Evolutionary conservation across 2,329 filamentous ascomycete species (phyloP).

Genomic region (Fusarium kyushuense): DNA sequence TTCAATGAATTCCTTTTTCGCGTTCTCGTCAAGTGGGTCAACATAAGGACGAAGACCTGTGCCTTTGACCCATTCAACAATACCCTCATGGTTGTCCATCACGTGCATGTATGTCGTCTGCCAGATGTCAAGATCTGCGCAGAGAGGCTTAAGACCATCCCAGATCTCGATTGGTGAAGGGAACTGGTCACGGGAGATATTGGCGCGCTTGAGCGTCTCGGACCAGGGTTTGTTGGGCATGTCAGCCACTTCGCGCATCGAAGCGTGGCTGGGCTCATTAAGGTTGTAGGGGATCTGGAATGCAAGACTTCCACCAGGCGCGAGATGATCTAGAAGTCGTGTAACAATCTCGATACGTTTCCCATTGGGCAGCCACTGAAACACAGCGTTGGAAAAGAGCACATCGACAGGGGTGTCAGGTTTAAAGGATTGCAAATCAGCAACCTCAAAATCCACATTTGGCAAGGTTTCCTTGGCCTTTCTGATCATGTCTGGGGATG

Average conservation of each 20-base stretch:
- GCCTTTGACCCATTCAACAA: constrained; percentile 71
- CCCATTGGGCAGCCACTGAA: constrained; percentile 65
- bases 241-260: constrained; percentile 59
- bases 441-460: constrained; percentile 58
- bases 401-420: constrained; percentile 55
- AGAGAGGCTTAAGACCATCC: constrained; percentile 59
- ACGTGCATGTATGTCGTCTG: constrained; percentile 66
- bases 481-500: constrained; percentile 66
- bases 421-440: constrained; percentile 59
- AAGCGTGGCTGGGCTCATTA: constrained; percentile 59
- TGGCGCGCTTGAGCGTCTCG: constrained; percentile 43
- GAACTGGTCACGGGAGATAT: constrained; percentile 60
- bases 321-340: constrained; percentile 56
- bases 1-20: constrained; percentile 58
- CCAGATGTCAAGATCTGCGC: constrained; percentile 63
- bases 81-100: constrained; percentile 59
- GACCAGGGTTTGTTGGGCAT: constrained; percentile 56
- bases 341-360: constrained; percentile 60
- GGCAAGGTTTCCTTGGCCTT: constrained; percentile 59
- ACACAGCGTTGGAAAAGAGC: constrained; percentile 68
- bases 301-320: constrained; percentile 62
- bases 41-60: constrained; percentile 68
- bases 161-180: constrained; percentile 62
- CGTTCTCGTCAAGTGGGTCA: constrained; percentile 57
- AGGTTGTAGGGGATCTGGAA: constrained; percentile 65